A percentile compares a stretch with the other conserved stretches of the same genome.
These are phyloP conservation scores for Penicillium sp. DNA, from an alignment of 2,329 filamentous ascomycete genomes.

Conservation along the genomic window DNA sequence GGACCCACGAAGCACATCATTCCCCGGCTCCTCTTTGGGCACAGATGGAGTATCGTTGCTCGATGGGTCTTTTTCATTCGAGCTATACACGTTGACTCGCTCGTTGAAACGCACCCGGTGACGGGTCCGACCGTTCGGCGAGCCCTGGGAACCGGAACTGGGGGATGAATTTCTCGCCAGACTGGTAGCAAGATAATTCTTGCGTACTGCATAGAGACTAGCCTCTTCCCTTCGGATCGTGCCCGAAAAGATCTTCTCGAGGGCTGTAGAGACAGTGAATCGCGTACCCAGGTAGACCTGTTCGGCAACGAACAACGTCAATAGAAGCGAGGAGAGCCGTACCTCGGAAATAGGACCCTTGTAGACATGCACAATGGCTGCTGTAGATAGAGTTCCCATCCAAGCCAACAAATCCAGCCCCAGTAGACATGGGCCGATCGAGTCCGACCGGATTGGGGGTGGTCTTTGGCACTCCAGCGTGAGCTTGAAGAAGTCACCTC, in stretches of 20 bases:
- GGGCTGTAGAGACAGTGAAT: slow-evolving; percentile 64
- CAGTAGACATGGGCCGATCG: slow-evolving; percentile 89
- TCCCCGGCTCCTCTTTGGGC: slow-evolving; percentile 19
- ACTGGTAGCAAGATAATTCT: slow-evolving; percentile 62
- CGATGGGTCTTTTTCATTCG: slow-evolving; percentile 25
- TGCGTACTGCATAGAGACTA: slow-evolving; percentile 74
- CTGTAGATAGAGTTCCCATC: slow-evolving; percentile 84
- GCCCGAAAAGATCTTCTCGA: slow-evolving; percentile 76
- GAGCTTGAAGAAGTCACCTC: slow-evolving; percentile 92
- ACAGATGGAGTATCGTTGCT: slow-evolving; percentile 21
- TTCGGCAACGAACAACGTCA: slow-evolving; percentile 77
- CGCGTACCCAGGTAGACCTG: slow-evolving; percentile 77
- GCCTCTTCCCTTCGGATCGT: slow-evolving; percentile 78
- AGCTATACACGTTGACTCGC: slow-evolving; percentile 32
- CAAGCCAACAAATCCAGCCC: slow-evolving; percentile 86
- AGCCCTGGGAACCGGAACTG: slow-evolving; percentile 11
- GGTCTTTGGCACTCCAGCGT: slow-evolving; percentile 85
- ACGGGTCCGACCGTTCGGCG: slow-evolving; percentile 10
- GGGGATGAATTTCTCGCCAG: slow-evolving; percentile 7
- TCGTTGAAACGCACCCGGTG: slow-evolving; percentile 37
- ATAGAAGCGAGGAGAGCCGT: slow-evolving; percentile 70
- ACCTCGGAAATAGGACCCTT: slow-evolving; percentile 66
- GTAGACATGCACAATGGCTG: slow-evolving; percentile 87
- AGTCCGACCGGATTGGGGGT: slow-evolving; percentile 84
- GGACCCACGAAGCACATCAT: slow-evolving; percentile 28